phyloP scores from a whole-genome alignment of 192 early-diverging fungal genomes.

The Haplosporangium gracile region DNA sequence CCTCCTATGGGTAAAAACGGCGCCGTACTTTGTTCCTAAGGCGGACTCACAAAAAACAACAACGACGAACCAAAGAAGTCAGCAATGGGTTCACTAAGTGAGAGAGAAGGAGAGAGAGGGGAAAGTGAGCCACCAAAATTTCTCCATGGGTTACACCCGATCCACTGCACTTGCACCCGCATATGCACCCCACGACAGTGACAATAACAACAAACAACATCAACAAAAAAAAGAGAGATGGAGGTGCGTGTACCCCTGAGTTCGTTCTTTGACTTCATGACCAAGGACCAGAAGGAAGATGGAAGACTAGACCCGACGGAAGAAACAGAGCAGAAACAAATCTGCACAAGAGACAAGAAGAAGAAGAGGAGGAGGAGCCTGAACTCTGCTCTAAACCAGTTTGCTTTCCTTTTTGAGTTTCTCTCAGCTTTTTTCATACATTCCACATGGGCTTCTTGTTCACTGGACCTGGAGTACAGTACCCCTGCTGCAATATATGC shows the following conservation, averaged over 20 bases:
- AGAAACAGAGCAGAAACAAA: neutral
- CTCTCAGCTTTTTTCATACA: neutral
- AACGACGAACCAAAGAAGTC: neutral
- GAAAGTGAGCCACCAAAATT: neutral
- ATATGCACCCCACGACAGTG: neutral
- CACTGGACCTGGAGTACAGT: too few relatives aligned
- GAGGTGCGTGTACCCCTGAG: neutral
- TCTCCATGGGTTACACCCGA: too few relatives aligned
- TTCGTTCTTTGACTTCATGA: neutral
- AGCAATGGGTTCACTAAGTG: neutral
- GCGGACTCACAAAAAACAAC: neutral
- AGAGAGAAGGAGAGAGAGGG: neutral
- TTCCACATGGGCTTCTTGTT: neutral
- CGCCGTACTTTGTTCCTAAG: slow-evolving; percentile 5
- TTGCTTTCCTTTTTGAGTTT: neutral
- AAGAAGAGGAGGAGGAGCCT: neutral
- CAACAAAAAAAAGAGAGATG: neutral
- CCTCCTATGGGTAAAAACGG: neutral
- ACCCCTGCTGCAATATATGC: too few relatives aligned
- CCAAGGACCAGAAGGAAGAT: neutral
- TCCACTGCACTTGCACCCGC: neutral
- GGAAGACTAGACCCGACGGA: neutral
- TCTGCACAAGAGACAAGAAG: neutral
- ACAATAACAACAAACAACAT: neutral
- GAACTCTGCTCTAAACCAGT: slow-evolving; percentile 19